Base-by-base conservation (phyloP, 345 rosid genomes). In the Heritiera littoralis region DNA sequence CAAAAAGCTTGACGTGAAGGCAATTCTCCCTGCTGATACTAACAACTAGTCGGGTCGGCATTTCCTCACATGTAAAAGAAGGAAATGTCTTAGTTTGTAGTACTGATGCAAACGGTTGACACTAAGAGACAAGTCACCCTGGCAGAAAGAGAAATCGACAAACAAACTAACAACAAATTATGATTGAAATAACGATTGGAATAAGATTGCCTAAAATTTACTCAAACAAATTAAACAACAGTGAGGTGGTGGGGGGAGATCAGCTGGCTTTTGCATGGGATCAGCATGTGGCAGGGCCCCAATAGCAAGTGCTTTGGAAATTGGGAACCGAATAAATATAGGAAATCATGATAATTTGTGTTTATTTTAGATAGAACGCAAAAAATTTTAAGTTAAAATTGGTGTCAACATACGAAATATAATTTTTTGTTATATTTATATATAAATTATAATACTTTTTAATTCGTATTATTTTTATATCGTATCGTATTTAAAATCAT, bases 241-340 rank as follows among this genome's bases (percentile, higher is more conserved):
- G 30, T 9, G 54, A 43, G n/a, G 60, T 45, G 17, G 32, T 35
- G 38, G 38, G 6, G 6, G 14, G 32, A 8, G 9, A 35, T 63
- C 7, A 64, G 32, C 41, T 67, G 72, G 52, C 51, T 40, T 43
- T 67, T 67, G 72, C 52, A 43, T 67, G 72, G 58, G 74, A 70
- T 28, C 32, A 46, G 56, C 74, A 70, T 70, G 58, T 70, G 74
- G 58, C 56, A 70, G 74, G 74, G 58, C 13, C 58, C 74, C 74
- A 69, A 48, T n/a, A 69, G 9, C 56, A 46, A 11, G 51, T 48
- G 20, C 74, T 28, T 70, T 12, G 74, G 41, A 14, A 48, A 28
- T 70, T 70, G 74, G 7, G 32, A 40, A 35, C 38, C 3, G 38
- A 35, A 35, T 3, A 35, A 35, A 35, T 35, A 23, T 3, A 35